A percentile compares a stretch with the other conserved stretches of the same genome.
phyloP scores from a whole-genome alignment of 2,329 filamentous ascomycete species.

The Ophiocordyceps camponoti-rufipedis region DNA sequence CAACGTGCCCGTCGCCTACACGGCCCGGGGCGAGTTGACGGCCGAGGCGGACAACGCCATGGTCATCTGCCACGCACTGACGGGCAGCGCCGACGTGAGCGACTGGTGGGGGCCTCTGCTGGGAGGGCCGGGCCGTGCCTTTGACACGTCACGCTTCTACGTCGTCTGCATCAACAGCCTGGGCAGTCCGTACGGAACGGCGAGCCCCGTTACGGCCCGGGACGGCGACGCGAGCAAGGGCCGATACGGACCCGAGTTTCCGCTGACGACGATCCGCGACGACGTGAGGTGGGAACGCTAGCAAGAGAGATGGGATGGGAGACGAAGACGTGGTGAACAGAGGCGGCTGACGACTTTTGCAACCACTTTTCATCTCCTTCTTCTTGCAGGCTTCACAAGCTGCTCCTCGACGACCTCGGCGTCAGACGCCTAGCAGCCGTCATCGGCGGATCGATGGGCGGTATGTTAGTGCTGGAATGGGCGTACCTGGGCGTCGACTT shows the following conservation, averaged over 20 bases:
- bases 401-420: slow-evolving; percentile 64
- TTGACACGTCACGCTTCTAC: slow-evolving; percentile 71
- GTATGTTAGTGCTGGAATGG: slow-evolving; percentile 84
- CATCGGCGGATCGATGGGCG: slow-evolving; percentile 70
- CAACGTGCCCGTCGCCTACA: slow-evolving; percentile 58
- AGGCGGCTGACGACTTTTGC: slow-evolving; percentile 5
- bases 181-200: slow-evolving; percentile 71
- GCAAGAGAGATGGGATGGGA: background rate
- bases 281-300: slow-evolving; percentile 60
- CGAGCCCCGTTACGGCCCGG: slow-evolving; percentile 77
- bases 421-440: slow-evolving; percentile 63
- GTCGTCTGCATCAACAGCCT: slow-evolving; percentile 74
- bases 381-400: slow-evolving; percentile 50
- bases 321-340: background rate
- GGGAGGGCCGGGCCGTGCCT: slow-evolving; percentile 58
- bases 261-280: slow-evolving; percentile 83
- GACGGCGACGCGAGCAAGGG: slow-evolving; percentile 59
- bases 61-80: slow-evolving; percentile 70
- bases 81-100: slow-evolving; percentile 65
- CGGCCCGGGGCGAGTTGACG: slow-evolving; percentile 42
- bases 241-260: slow-evolving; percentile 88
- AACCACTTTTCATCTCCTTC: too few species aligned
- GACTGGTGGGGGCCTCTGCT: slow-evolving; percentile 83
- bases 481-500: slow-evolving; percentile 81
- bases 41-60: slow-evolving; percentile 45